Base-by-base conservation (phyloP, 306 rosid species). In the Acmispon strigosus region DNA sequence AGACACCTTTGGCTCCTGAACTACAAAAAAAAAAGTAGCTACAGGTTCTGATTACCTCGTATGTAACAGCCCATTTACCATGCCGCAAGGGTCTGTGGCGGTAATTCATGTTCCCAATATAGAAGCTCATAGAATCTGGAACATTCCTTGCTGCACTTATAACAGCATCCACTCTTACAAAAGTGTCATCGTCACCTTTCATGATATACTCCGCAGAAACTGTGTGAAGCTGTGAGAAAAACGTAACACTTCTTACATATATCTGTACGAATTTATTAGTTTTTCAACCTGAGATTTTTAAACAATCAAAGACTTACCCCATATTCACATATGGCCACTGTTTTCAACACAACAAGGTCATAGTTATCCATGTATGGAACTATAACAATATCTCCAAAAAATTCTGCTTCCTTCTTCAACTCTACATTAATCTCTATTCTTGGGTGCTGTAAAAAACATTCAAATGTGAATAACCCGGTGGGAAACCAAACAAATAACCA, bases 141-240 rank as follows among this genome's bases (percentile, higher is more conserved):
- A 86, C 70, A 13, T 51, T 77, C 77, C 83, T 73, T 48, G 86
- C 88, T 78, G 73, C 80, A 10, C 72, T 5, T 44, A 94, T 22
- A 56, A 89, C 78, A 20, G 87, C 86, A 72, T 89, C 96, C 9
- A 91, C 90, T 77, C 73, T 84, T 36, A 94, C 89, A 81, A 91
- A 94, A n/a, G 96, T 94, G 74, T 94, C 99, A 80, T 94, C 99
- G 32, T 94, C 99, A 7, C 99, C 95, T 82, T 94, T 94, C 99
- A 94, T 94, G 75, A 94, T 74, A 66, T 89, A 83, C 69, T 85
- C 84, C 0, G 96, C 96, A 53, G 96, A 74, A 63, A 83, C 77
- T 6, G 84, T 76, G 74, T 69, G 89, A 80, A 82, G 89, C 99
- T 94, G 86, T 45, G 57, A 76, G n/a, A 59, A 65, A 32, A 84